Evolutionary conservation across 2,329 filamentous ascomycete species (phyloP).

Genomic region (Pestalotiopsis sp.): DNA sequence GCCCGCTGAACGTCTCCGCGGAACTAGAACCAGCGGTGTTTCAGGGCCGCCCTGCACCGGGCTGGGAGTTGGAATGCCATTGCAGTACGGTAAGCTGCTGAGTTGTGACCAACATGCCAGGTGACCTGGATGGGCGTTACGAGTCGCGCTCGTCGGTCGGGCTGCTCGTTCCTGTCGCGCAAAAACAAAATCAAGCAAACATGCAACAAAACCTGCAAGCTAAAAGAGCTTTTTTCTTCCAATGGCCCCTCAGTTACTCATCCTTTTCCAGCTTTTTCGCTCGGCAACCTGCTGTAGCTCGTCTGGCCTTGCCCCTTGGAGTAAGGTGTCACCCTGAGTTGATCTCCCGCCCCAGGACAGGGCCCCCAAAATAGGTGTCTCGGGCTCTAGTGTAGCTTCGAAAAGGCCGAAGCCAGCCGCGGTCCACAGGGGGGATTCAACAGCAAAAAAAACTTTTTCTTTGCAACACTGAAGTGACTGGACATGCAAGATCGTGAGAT

Average conservation of each 20-base stretch:
- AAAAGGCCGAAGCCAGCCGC: background rate
- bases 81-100: background rate
- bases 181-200: background rate
- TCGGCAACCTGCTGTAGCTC: background rate
- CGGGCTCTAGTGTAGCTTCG: background rate
- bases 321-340: slow-evolving; percentile 3
- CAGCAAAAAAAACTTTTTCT: background rate
- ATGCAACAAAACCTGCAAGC: no score
- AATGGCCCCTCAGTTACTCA: background rate
- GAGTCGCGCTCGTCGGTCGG: background rate
- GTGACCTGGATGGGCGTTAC: background rate
- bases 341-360: background rate
- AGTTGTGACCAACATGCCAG: background rate
- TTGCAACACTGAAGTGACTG: background rate
- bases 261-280: background rate
- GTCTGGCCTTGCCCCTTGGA: slow-evolving; percentile 6
- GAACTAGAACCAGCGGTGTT: background rate
- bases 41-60: background rate
- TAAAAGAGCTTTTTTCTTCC: background rate
- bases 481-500: background rate
- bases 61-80: background rate
- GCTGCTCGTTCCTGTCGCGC: background rate
- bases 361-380: background rate
- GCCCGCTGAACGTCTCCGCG: background rate
- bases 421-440: background rate